phyloP scores from a whole-genome alignment of 768 basidiomycete species.

The Boletus sp. region DNA sequence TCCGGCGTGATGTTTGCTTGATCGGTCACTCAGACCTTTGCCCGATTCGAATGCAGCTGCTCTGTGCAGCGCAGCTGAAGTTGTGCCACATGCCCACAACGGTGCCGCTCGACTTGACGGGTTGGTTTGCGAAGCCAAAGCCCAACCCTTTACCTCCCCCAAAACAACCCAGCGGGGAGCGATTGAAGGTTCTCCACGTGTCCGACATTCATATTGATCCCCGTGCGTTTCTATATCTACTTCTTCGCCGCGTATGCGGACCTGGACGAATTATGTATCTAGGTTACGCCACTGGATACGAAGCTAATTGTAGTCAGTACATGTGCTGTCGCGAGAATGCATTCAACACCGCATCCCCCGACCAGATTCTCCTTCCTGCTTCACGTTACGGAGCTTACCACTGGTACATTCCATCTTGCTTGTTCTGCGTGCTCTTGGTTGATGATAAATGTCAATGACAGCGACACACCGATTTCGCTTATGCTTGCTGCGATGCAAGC shows the following conservation, averaged over 20 bases:
- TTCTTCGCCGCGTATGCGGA: neutral
- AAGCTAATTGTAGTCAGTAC: slow-evolving; percentile 63
- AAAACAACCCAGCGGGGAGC: slow-evolving; percentile 41
- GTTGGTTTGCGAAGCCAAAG: slow-evolving; percentile 53
- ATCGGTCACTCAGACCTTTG: neutral
- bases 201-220: slow-evolving; percentile 52
- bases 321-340: slow-evolving; percentile 59
- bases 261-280: neutral
- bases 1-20: neutral
- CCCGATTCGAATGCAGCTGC: slow-evolving; percentile 1
- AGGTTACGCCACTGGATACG: slow-evolving; percentile 68
- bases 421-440: neutral
- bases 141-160: slow-evolving; percentile 42
- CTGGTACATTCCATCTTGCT: slow-evolving; percentile 3
- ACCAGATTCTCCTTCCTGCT: slow-evolving; percentile 49
- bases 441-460: slow-evolving; percentile 10
- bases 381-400: slow-evolving; percentile 54
- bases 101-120: slow-evolving; percentile 41
- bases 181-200: slow-evolving; percentile 47
- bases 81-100: slow-evolving; percentile 40
- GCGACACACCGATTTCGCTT: slow-evolving; percentile 62
- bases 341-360: slow-evolving; percentile 45
- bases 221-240: slow-evolving; percentile 29
- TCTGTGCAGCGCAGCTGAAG: slow-evolving; percentile 38
- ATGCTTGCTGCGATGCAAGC: slow-evolving; percentile 56